A percentile compares a stretch with the other conserved stretches of the same genome.
Evolutionary conservation across 2,329 filamentous ascomycete species (phyloP).

Genomic region (Diaporthe citriasiana): DNA sequence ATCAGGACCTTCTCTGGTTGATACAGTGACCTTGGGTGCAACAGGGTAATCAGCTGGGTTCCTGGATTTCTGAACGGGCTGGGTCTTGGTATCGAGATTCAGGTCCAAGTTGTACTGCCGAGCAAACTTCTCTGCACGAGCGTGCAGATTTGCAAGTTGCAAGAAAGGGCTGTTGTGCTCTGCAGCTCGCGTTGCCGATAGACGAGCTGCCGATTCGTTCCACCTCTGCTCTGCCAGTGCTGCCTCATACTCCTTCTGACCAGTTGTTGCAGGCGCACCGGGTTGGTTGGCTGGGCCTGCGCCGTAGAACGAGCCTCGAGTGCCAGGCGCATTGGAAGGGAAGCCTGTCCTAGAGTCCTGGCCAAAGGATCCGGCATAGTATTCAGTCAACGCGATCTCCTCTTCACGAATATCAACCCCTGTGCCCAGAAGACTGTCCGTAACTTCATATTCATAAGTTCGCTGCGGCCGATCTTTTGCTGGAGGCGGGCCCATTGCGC

Average conservation of each 20-base stretch:
- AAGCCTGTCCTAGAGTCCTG: slow-evolving; percentile 67
- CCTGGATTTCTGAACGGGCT: slow-evolving; percentile 63
- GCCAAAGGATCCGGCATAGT: slow-evolving; percentile 65
- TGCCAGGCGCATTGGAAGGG: slow-evolving; percentile 67
- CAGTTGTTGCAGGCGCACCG: slow-evolving; percentile 50
- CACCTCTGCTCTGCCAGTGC: slow-evolving; percentile 77
- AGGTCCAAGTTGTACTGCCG: slow-evolving; percentile 69
- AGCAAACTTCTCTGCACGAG: slow-evolving; percentile 70
- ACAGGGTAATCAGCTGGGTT: slow-evolving; percentile 62
- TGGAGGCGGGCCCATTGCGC: slow-evolving; percentile 70
- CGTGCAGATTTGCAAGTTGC: slow-evolving; percentile 72
- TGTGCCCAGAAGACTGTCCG: slow-evolving; percentile 86
- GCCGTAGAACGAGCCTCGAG: slow-evolving; percentile 73
- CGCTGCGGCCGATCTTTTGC: slow-evolving; percentile 74
- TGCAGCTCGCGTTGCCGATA: slow-evolving; percentile 73
- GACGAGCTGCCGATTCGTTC: slow-evolving; percentile 73
- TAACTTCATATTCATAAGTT: slow-evolving; percentile 78
- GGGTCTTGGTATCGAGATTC: slow-evolving; percentile 68
- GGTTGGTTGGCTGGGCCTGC: slow-evolving; percentile 75
- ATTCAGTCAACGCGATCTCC: slow-evolving; percentile 82
- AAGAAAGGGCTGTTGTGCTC: slow-evolving; percentile 83
- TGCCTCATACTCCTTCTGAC: slow-evolving; percentile 75
- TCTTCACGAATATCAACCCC: slow-evolving; percentile 91
- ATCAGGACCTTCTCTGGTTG: slow-evolving; percentile 71
- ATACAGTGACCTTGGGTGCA: slow-evolving; percentile 66